Evolutionary conservation across 164 flowering plant genomes (phyloP).

Genomic region (Magnolia sinica): DNA sequence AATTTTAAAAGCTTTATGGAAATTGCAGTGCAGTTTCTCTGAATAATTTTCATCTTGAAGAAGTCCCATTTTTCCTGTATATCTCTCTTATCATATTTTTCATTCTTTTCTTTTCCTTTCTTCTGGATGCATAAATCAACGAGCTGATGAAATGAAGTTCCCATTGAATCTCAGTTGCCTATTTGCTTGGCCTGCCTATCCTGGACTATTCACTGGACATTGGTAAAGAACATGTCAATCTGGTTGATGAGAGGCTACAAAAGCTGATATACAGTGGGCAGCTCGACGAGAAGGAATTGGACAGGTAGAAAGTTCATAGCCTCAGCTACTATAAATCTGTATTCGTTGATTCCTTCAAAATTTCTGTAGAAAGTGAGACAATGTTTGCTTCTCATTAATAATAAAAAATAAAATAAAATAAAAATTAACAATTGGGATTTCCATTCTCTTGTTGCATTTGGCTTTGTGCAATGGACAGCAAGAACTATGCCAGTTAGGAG

Average conservation of each 20-base stretch:
- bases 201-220: slow-evolving; percentile 91
- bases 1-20: background rate
- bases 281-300: slow-evolving; percentile 86
- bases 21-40: background rate
- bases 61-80: background rate
- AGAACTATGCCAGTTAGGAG: too few relatives aligned
- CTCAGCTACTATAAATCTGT: slow-evolving; percentile 1
- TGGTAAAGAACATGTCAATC: slow-evolving; percentile 94
- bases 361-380: background rate
- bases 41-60: background rate
- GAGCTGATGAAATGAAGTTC: slow-evolving; percentile 7
- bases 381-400: background rate
- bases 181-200: slow-evolving; percentile 85
- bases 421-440: too few relatives aligned
- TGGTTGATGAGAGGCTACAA: slow-evolving; percentile 70
- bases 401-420: too few relatives aligned
- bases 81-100: background rate
- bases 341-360: background rate
- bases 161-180: slow-evolving; percentile 53
- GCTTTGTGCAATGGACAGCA: too few relatives aligned
- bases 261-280: slow-evolving; percentile 90
- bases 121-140: background rate
- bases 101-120: background rate
- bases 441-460: too few relatives aligned
- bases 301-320: slow-evolving; percentile 49